Conservation (phyloP, 371 early-diverging fungal species). For the Mortierella sp. region DNA sequence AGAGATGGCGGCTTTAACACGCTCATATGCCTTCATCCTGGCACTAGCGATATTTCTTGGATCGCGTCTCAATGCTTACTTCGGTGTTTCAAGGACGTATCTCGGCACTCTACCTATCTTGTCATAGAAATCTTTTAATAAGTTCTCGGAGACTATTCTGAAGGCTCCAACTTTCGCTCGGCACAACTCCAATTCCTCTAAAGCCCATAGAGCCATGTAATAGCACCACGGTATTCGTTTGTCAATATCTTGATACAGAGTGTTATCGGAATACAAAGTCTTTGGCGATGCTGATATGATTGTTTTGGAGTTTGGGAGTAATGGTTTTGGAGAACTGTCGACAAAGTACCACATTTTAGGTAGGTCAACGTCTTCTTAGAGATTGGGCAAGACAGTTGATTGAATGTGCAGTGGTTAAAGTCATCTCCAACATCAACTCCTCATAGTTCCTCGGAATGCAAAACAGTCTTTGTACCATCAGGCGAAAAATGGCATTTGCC, state of each 20-base stretch:
- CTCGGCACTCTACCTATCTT: conserved; percentile 38
- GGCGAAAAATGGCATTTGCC: too few relatives aligned
- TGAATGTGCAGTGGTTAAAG: too few relatives aligned
- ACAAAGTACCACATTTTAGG: conserved; percentile 41
- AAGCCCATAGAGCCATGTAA: conserved; percentile 42
- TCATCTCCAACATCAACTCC: too few relatives aligned
- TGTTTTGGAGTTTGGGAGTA: conserved; percentile 25
- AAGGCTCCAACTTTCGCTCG: conserved; percentile 8
- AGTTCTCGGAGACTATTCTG: conserved; percentile 19
- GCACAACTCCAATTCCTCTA: conserved; percentile 35
- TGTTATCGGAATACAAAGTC: conserved; percentile 12
- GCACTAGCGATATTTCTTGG: conserved; percentile 8
- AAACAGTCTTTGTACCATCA: too few relatives aligned
- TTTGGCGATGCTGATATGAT: conserved; percentile 42
- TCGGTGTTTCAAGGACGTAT: conserved; percentile 42
- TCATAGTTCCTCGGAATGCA: too few relatives aligned
- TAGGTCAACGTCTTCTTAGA: too few relatives aligned
- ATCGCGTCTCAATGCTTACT: neutral
- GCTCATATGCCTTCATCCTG: conserved; percentile 13
- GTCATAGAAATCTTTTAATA: conserved; percentile 16
- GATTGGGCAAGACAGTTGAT: too few relatives aligned
- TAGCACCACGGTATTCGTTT: conserved; percentile 27
- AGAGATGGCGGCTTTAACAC: conserved; percentile 22
- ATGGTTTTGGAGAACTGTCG: conserved; percentile 29
- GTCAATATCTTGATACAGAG: conserved; percentile 17